Percentiles rank a stretch among this genome's conserved stretches.
Conservation (phyloP, 129 eudicot genomes). For the Centella asiatica region DNA sequence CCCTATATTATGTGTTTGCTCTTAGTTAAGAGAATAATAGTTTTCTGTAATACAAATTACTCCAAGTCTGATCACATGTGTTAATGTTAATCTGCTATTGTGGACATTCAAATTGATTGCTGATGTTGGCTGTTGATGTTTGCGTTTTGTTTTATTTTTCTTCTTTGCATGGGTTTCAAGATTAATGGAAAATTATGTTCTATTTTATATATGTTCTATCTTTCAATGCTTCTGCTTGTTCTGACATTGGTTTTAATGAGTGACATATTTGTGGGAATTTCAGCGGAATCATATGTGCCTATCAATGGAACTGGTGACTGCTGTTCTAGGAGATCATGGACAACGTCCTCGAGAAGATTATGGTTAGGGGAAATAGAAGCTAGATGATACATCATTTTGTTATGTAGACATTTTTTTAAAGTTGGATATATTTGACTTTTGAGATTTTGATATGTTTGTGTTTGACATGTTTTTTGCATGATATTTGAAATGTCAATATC, state of each 20-base stretch:
- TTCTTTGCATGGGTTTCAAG: no score
- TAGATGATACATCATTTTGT: not conserved
- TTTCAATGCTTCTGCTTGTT: not conserved
- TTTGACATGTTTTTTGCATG: not conserved
- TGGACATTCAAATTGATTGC: not conserved
- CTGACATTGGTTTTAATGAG: constrained; percentile 8
- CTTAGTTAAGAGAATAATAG: no score
- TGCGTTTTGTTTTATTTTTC: no score
- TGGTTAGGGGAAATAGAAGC: constrained; percentile 37
- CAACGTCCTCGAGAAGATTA: constrained; percentile 92
- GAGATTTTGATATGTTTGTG: not conserved
- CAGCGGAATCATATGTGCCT: constrained; percentile 72
- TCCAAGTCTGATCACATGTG: no score
- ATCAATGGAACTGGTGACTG: constrained; percentile 97
- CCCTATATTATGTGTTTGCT: no score
- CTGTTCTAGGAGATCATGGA: constrained; percentile 98
- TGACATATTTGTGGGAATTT: constrained; percentile 1
- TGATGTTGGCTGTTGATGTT: no score
- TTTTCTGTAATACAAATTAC: no score
- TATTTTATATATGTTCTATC: not conserved
- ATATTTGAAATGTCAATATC: not conserved
- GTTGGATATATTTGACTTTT: not conserved
- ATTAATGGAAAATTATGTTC: not conserved
- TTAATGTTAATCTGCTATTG: not conserved
- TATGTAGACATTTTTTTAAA: not conserved